Percentiles rank a stretch among this genome's conserved stretches.
Evolutionary conservation across 345 rosid genomes (phyloP).

Genomic region (Salix dunnii): DNA sequence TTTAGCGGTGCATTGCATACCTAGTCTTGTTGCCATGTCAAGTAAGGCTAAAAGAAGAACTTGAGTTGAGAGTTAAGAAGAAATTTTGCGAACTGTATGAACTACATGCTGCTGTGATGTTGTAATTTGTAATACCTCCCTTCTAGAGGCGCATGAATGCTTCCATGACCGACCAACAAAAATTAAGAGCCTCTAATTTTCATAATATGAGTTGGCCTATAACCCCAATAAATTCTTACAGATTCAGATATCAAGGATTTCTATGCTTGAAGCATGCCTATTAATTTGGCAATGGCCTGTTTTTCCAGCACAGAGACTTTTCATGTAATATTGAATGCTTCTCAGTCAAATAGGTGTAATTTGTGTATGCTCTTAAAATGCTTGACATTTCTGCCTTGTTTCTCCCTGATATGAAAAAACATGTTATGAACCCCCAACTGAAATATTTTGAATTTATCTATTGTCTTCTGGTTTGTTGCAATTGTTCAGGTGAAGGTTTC

Average conservation of each 20-base stretch:
- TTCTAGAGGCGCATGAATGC: background rate
- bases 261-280: too few relatives aligned
- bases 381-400: background rate
- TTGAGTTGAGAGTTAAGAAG: background rate
- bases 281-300: background rate
- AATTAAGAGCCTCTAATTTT: background rate
- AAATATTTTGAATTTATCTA: background rate
- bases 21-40: background rate
- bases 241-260: background rate
- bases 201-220: background rate
- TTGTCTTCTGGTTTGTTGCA: conserved; percentile 1
- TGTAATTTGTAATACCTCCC: background rate
- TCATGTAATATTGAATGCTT: background rate
- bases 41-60: background rate
- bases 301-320: background rate
- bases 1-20: background rate
- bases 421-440: background rate
- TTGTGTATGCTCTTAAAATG: background rate
- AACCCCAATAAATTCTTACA: background rate
- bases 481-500: conserved; percentile 55
- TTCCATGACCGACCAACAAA: background rate
- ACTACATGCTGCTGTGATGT: background rate
- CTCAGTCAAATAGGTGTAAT: background rate
- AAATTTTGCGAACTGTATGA: background rate
- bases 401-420: background rate